These are phyloP conservation scores for Fraxinus platypoda DNA, from an alignment of 305 asterid species.

Conservation along the genomic window DNA sequence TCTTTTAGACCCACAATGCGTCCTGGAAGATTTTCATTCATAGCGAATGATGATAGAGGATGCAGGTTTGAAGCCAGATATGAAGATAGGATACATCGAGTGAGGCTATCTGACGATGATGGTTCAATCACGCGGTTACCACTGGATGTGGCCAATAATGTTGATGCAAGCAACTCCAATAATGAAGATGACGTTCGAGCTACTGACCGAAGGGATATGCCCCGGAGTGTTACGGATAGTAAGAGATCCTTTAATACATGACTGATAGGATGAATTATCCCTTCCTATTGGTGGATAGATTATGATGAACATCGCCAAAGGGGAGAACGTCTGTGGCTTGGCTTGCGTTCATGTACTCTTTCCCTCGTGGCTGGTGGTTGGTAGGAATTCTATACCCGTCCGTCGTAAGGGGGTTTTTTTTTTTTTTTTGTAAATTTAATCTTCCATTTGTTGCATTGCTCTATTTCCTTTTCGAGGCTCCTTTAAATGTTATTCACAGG, in stretches of 20 bases:
- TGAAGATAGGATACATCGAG: constrained; percentile 37
- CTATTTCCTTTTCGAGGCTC: background rate
- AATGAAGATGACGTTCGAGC: constrained; percentile 29
- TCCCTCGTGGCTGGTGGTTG: constrained; percentile 40
- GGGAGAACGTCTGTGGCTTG: constrained; percentile 27
- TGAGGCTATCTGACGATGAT: constrained; percentile 22
- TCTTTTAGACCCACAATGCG: constrained; percentile 39
- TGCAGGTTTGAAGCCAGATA: constrained; percentile 30
- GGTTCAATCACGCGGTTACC: constrained; percentile 28
- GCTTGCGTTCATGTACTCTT: constrained; percentile 22
- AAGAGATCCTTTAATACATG: constrained; percentile 31
- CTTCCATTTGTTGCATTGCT: background rate
- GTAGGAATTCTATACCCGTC: constrained; percentile 24
- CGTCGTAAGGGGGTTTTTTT: background rate
- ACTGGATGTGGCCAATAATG: constrained; percentile 29
- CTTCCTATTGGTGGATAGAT: constrained; percentile 18
- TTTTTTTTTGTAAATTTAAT: no score
- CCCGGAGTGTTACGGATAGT: constrained; percentile 28
- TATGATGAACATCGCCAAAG: constrained; percentile 25
- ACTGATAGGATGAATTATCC: constrained; percentile 3
- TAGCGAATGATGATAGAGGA: constrained; percentile 33
- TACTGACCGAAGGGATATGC: constrained; percentile 35
- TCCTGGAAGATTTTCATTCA: constrained; percentile 44
- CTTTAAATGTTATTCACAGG: background rate
- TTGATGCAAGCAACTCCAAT: constrained; percentile 32